These are phyloP conservation scores for Nakazawaea ishiwadae DNA, from an alignment of 805 yeast species.

Conservation along the genomic window DNA sequence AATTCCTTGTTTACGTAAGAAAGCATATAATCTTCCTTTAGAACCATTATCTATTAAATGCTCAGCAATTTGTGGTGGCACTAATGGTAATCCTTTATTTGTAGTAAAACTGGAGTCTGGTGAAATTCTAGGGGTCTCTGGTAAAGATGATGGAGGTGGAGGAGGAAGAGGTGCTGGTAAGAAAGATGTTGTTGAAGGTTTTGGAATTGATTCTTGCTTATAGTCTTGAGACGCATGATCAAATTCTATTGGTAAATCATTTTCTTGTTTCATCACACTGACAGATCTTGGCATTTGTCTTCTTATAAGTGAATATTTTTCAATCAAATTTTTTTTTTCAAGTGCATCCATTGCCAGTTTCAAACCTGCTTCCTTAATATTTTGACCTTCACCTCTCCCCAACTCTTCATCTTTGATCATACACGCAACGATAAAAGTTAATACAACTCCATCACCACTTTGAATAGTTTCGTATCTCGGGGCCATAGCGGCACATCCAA, in stretches of 20 bases:
- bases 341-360: slow-evolving; percentile 84
- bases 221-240: not conserved
- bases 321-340: slow-evolving; percentile 50
- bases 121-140: not conserved
- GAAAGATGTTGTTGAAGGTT: too few relatives aligned
- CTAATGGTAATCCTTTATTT: not conserved
- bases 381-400: slow-evolving; percentile 70
- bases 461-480: slow-evolving; percentile 51
- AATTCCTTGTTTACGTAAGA: slow-evolving; percentile 18
- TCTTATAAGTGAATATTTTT: slow-evolving; percentile 57
- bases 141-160: not conserved
- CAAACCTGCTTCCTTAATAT: slow-evolving; percentile 71
- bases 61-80: slow-evolving; percentile 1
- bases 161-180: not conserved
- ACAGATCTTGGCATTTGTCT: slow-evolving; percentile 41
- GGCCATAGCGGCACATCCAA: slow-evolving; percentile 69
- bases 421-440: slow-evolving; percentile 61
- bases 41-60: slow-evolving; percentile 21
- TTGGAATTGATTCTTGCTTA: not conserved
- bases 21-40: slow-evolving; percentile 27
- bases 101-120: too few relatives aligned
- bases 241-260: not conserved
- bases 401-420: slow-evolving; percentile 58
- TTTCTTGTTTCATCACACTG: slow-evolving; percentile 1
- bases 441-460: slow-evolving; percentile 34